Evolutionary conservation across 208 protist genomes (phyloP), one percentile per base, ranked within the genome.

Genomic region (Trichomonas gallinae): DNA sequence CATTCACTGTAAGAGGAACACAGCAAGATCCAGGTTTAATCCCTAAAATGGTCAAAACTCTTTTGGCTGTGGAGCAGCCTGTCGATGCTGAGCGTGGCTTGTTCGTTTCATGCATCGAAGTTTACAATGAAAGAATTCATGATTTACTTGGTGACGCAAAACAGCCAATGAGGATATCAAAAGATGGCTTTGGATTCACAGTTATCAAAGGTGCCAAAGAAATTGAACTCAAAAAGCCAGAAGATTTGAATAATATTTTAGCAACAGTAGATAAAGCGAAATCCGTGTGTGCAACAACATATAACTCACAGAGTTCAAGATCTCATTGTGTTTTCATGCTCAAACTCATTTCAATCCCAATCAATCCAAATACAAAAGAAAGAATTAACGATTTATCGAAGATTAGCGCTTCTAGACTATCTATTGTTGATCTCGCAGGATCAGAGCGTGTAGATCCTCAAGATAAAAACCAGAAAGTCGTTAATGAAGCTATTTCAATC

Each of bases 361-460:
- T 89, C n/a, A 40, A 85, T 42, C 81, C 81, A 1, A 46, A 31
- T 0, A 89, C 34, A 21, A 40, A 40, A 8, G 13, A 89, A 89
- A 89, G 83, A 46, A 48, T 40, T n/a, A 89, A 89, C 3, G 40
- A 89, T 89, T 4, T 89, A 9, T 46, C 83, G 3, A n/a, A 89
- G 23, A 48, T 96, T 26, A 34, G 93, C 21, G 11, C 34, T 42
- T 21, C 88, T 0, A 44, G 51, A 4, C 36, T 97, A 42, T 89
- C 97, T 83, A 63, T 97, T 48, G 81, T 97, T 38, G 97, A 97
- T 72, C 81, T 97, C 26, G 97, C 97, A 26, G 97, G 97, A 0
- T 97, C 97, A 23, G 97, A 97, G 42, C 8, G 97, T 46, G 97
- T 83, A 17, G 63, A n/a, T 44, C 83, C 83, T 17, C 36, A n/a